Evolutionary conservation across 768 basidiomycete genomes (phyloP).

Genomic region (Cubamyces sp.): DNA sequence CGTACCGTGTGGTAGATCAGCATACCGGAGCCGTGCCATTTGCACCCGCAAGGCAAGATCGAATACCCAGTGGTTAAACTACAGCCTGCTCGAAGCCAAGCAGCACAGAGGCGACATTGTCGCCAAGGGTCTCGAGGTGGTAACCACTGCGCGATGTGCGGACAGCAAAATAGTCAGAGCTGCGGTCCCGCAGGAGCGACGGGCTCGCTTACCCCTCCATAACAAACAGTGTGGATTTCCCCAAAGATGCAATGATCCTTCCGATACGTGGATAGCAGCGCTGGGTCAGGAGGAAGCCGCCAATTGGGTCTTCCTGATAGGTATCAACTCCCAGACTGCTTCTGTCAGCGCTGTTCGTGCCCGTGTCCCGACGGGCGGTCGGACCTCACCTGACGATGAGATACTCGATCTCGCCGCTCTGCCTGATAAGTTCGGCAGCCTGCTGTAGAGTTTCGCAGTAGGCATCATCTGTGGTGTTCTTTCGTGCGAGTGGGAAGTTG

Average conservation of each 20-base stretch:
- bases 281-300: conserved; percentile 35
- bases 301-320: conserved; percentile 37
- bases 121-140: conserved; percentile 32
- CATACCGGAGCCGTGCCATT: neutral
- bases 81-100: conserved; percentile 28
- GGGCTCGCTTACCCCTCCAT: conserved; percentile 39
- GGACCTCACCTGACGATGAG: conserved; percentile 35
- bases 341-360: neutral
- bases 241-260: conserved; percentile 23
- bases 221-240: conserved; percentile 35
- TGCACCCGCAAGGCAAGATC: neutral
- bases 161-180: neutral
- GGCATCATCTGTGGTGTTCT: conserved; percentile 29
- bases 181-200: neutral
- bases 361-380: neutral
- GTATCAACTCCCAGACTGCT: conserved; percentile 41
- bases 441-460: conserved; percentile 32
- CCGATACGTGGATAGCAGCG: conserved; percentile 36
- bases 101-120: conserved; percentile 35
- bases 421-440: conserved; percentile 26
- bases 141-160: conserved; percentile 32
- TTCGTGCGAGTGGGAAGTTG: conserved; percentile 38
- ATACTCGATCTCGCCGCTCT: conserved; percentile 28
- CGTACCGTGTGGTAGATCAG: neutral
- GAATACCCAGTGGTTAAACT: neutral